These are phyloP conservation scores for Carpinus fangiana DNA, from an alignment of 306 rosid species.

Conservation along the genomic window DNA sequence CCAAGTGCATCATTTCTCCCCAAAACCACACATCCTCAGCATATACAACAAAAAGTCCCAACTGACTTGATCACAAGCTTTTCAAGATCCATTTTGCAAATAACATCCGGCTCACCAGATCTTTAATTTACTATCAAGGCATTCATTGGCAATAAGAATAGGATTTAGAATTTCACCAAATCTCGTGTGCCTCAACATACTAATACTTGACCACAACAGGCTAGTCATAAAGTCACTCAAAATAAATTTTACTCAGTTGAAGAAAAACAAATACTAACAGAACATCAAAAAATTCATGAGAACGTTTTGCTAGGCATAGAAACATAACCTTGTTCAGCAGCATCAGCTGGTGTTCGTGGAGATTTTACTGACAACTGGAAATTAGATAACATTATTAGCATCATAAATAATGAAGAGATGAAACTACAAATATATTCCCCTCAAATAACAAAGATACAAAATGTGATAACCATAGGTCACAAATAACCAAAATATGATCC, in stretches of 20 bases:
- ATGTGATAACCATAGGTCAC: slow-evolving; percentile 6
- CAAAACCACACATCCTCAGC: no score
- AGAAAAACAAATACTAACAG: slow-evolving; percentile 44
- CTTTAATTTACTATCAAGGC: no score
- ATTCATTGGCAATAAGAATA: no score
- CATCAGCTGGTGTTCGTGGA: slow-evolving; percentile 49
- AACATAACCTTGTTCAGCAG: slow-evolving; percentile 87
- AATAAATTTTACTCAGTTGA: slow-evolving; percentile 30
- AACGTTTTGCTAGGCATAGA: slow-evolving; percentile 51
- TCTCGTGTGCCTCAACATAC: background rate
- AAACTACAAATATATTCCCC: slow-evolving; percentile 8
- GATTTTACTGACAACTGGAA: slow-evolving; percentile 87
- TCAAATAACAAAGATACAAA: slow-evolving; percentile 17
- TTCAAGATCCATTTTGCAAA: no score
- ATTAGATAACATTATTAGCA: slow-evolving; percentile 23
- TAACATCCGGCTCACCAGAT: no score
- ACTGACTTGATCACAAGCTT: no score
- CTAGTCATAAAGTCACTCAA: background rate
- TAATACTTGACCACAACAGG: background rate
- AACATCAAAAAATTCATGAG: slow-evolving; percentile 49
- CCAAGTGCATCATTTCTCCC: no score
- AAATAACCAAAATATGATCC: background rate
- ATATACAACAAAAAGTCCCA: no score
- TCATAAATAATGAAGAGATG: slow-evolving; percentile 25
- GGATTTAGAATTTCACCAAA: background rate